These are phyloP conservation scores for Stereum hirsutum DNA, from an alignment of 1,284 basidiomycete genomes.

Conservation along the genomic window DNA sequence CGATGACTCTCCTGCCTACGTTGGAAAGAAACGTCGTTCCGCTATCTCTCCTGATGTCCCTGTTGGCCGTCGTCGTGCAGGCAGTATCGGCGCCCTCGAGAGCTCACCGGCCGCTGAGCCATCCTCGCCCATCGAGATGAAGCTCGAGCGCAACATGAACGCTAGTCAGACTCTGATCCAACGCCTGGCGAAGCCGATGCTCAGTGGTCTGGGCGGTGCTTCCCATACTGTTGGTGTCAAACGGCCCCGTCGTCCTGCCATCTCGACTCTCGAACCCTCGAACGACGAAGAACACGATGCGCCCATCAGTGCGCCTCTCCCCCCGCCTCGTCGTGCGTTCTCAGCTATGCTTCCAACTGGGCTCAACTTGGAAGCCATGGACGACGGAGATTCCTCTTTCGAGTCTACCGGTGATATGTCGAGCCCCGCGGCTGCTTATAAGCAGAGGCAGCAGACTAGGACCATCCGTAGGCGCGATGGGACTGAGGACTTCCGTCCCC, in stretches of 20 bases:
- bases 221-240: conserved; percentile 38
- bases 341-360: conserved; percentile 59
- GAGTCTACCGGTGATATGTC: conserved; percentile 42
- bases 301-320: conserved; percentile 17
- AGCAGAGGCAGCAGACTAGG: conserved; percentile 62
- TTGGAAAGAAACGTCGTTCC: conserved; percentile 58
- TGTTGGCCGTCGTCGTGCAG: conserved; percentile 20
- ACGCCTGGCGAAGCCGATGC: conserved; percentile 43
- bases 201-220: conserved; percentile 52
- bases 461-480: conserved; percentile 70
- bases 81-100: conserved; percentile 17
- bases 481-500: conserved; percentile 66
- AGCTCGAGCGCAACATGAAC: conserved; percentile 46
- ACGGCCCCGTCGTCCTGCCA: conserved; percentile 51
- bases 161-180: conserved; percentile 28
- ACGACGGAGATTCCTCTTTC: conserved; percentile 45
- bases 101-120: conserved; percentile 54
- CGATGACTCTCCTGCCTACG: conserved; percentile 34
- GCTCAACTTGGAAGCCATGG: conserved; percentile 32
- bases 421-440: conserved; percentile 70
- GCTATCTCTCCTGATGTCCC: conserved; percentile 51
- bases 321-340: conserved; percentile 59
- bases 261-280: conserved; percentile 53
- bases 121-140: conserved; percentile 57
- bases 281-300: conserved; percentile 9